Evolutionary conservation across 2,329 filamentous ascomycete species (phyloP), one percentile per base, ranked within the genome.

Genomic region (Fusarium dimerum): DNA sequence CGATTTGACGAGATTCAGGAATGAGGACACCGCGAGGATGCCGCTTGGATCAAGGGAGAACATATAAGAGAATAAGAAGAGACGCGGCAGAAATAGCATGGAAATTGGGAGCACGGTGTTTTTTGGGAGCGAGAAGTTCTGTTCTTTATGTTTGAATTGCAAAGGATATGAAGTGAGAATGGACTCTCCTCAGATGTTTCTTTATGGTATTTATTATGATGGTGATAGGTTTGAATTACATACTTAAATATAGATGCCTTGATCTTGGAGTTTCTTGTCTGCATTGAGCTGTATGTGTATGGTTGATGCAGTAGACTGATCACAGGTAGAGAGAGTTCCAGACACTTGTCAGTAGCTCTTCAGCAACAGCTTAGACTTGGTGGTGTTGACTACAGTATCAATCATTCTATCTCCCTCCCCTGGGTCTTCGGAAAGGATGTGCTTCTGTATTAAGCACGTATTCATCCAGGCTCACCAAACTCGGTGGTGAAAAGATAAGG

Each of bases 1-100:
- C 64, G 94, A 97, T 69, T 83, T 89, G 70, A 76, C 76, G 51
- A 77, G 89, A 39, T 94, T 75, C 63, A 66, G 66, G 64, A 88
- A 91, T 64, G 82, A 84, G 48, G 80, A 83, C 50, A 76, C 81
- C 17, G 83, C 85, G 53, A 73, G 78, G 18, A 72, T 67, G 66
- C 78, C 80, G n/a, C 60, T 83, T 46, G 77, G 76, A 4, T 66
- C 68, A 45, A 72, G 72, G 56, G 63, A 75, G 47, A 81, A 78
- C 59, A 63, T 72, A 43, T 74, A 56, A 63, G 42, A 40, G 30
- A 39, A 34, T 16, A 39, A 26, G 10, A 16, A 16, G 36, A 39
- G 36, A 16, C 3, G n/a, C 30, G 42, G 18, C n/a, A 44, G 43
- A 43, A 47, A 51, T 51, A 60, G 57, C 57, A 64, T 64, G 48